Base-by-base conservation (phyloP, 768 basidiomycete species). In the Leccinum broughii region DNA sequence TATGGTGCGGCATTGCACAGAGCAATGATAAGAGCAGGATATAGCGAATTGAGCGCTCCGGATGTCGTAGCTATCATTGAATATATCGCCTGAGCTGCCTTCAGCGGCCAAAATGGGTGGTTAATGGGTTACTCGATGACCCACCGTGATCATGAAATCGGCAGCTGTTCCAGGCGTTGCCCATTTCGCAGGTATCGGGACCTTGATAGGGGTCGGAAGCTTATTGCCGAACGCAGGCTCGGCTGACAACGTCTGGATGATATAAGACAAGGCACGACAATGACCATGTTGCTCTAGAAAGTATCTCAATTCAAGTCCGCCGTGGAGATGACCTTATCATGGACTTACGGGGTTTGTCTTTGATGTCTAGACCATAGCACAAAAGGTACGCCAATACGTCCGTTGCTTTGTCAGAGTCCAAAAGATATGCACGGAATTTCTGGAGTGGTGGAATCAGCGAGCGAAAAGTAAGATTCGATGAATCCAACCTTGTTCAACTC, bases 21-120 rank as follows among this genome's bases (percentile, higher is more conserved):
- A 0, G 92, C 85, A 54, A 98, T 95, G 59, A 97, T 87, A 35
- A 98, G 81, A 3, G 97, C 92, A 2, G 95, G 95, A 73, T 98
- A 98, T 20, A 97, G 75, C 4, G 90, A 90, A 66, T 86, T 89
- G 37, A 97, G 78, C 50, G 79, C 72, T 2, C 93, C 93, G 1
- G 92, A 88, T 3, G 95, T 93, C 0, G 92, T 93, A 5, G 95
- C 90, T 26, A 98, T 86, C 66, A 95, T 88, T 6, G 90, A 84
- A 72, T 97, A 97, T 46, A 97, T 85, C 2, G 93, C 86, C 93
- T 96, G 60, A 8, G 8, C 4, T 51, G 34, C 60, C 10, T 49
- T 49, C 35, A 64, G 55, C 32, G 48, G 61, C 57, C 57, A 60
- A 59, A 56, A 63, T 41, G 34, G 5, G 54, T 39, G 54, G 15